Base-by-base conservation (phyloP, 2,329 filamentous ascomycete genomes). In the Anisogramma anomala region DNA sequence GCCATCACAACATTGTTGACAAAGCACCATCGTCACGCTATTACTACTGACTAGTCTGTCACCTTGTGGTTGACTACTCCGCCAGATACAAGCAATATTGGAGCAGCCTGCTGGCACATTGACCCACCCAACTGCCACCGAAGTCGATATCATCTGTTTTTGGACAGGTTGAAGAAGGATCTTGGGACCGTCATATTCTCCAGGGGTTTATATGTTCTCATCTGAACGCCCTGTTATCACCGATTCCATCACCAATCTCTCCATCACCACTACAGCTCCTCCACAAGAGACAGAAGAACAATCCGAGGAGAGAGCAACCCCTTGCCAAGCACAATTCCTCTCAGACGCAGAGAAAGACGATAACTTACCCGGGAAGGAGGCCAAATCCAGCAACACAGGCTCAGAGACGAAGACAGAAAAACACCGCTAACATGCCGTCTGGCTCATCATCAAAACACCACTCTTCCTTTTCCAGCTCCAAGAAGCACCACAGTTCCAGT, bases 401-500 rank as follows among this genome's bases (percentile, higher is more conserved):
- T 58, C 58, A 28, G 54, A 60, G 13, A 58, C 52, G 1, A 53
- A 55, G 26, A 50, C 41, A 38, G 50, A 49, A 4, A 8, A n/a
- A 13, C 26, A 18, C 44, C 4, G 30, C 36, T 45, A 53, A 52
- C 4, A 61, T 62, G 60, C 54, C 56, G n/a, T 56, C 58, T 20
- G 52, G 54, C 17, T 47, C 52, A 9, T 41, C 38, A 0, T 51
- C 53, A 11, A 55, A 52, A 43, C 55, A 53, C 14, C 50, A 51
- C 41, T 51, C 51, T 18, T 48, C 52, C 6, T 52, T 54, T 1
- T 49, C 51, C 4, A 56, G 62, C 4, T 58, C 58, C 3, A 66
- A 63, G 42, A 67, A 62, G 42, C 52, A 56, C 36, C 52, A 52
- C 25, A 52, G 56, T 34, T 55, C 54, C 13, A 56, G 55, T n/a